phyloP scores from a whole-genome alignment of 129 eudicot genomes.

The Daucus carota region DH1_v3.0 NC_030381.2:7288001-7288500 shows the following conservation, averaged over 20 bases:
- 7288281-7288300: no score
- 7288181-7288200: neutral
- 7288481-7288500: no score
- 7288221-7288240: neutral
- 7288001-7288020: neutral
- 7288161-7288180: neutral
- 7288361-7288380: no score
- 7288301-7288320: no score
- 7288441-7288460: no score
- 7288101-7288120: neutral
- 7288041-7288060: neutral
- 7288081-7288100: slow-evolving; percentile 7
- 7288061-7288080: neutral
- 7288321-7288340: no score
- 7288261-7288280: neutral
- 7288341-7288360: no score
- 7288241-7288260: slow-evolving; percentile 2
- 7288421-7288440: no score
- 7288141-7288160: neutral
- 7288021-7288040: neutral
- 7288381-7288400: no score
- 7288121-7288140: neutral
- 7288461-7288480: no score
- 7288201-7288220: neutral
- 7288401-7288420: no score